A percentile compares a stretch with the other conserved stretches of the same genome.
phyloP scores from a whole-genome alignment of 371 early-diverging fungal species.

The Paraphysoderma sedebokerense region DNA sequence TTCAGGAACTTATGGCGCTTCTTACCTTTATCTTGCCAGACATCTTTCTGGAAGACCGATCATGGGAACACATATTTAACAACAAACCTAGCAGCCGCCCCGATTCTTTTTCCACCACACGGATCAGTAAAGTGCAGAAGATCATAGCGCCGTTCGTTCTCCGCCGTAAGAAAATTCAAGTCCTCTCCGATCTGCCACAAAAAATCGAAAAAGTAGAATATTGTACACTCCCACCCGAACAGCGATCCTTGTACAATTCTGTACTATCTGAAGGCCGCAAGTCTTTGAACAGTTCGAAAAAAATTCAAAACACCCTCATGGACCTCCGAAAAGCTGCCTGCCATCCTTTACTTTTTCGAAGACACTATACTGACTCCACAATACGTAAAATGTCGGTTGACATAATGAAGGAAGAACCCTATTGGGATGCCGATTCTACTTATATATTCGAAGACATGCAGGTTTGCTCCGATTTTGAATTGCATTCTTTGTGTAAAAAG shows the following conservation, averaged over 20 bases:
- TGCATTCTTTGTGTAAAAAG: conserved; percentile 46
- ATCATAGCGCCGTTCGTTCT: conserved; percentile 70
- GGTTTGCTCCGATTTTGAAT: conserved; percentile 68
- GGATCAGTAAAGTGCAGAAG: conserved; percentile 44
- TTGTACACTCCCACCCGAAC: conserved; percentile 22
- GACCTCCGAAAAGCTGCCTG: conserved; percentile 69
- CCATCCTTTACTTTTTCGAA: conserved; percentile 65
- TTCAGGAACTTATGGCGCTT: conserved; percentile 58
- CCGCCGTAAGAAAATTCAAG: conserved; percentile 48
- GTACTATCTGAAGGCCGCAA: conserved; percentile 14
- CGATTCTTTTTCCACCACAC: conserved; percentile 17
- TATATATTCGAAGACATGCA: conserved; percentile 74
- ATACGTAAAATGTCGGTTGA: conserved; percentile 44
- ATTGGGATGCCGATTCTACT: conserved; percentile 46
- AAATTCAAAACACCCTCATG: conserved; percentile 51
- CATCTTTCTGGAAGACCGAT: conserved; percentile 48
- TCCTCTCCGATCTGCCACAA: conserved; percentile 41
- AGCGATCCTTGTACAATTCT: conserved; percentile 20
- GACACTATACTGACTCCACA: conserved; percentile 31
- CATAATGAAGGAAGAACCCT: conserved; percentile 40
- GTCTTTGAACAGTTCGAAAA: conserved; percentile 1
- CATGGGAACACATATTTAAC: conserved; percentile 29
- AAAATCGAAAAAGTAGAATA: conserved; percentile 31
- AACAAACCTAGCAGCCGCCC: conserved; percentile 17
- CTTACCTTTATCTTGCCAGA: conserved; percentile 86